Base-by-base conservation (phyloP, 768 basidiomycete species). In the Astraeus odoratus region DNA sequence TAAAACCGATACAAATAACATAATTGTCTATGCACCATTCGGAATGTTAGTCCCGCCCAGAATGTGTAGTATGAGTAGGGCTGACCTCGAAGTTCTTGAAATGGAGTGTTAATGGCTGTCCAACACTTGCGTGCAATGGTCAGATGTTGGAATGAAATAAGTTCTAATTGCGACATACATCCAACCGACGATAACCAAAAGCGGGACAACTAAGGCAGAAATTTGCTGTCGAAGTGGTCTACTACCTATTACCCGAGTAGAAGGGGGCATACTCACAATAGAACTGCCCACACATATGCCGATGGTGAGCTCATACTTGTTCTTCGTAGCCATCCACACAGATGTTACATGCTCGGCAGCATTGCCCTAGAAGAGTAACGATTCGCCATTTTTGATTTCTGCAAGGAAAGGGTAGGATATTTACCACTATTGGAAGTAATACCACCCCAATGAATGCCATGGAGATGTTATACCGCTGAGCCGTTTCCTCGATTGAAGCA, bases 111-210 rank as follows among this genome's bases (percentile, higher is more conserved):
- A 89, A 66, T 42, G 84, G 75, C 56, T 85, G 83, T 22, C 74
- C 74, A 25, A 83, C 72, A 9, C 83, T 85, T 29, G 26, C 25
- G 38, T 48, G 36, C 33, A 16, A 49, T 47, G 42, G n/a, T 49
- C 38, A 48, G 31, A 24, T 16, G 12, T 13, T 24, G 13, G 43
- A 57, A 8, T 10, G 23, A 15, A 34, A n/a, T 9, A 19, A 12
- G 42, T 51, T 52, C 50, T 33, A 39, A 48, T 25, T 43, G 46
- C 37, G 38, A 67, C 86, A 60, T 66, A 81, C 72, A 79, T 76
- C 93, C 93, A 97, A 19, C 90, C 91, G 48, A 93, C 70, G 47
- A 94, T 78, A 42, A 95, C 91, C 39, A 97, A 72, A 15, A 93
- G 68, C 2, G 93, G 93, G 8, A 97, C 75, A 35, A 92, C 88